These are phyloP conservation scores for Tubosaeta sp. DNA, from an alignment of 768 basidiomycete genomes.

Conservation along the genomic window DNA sequence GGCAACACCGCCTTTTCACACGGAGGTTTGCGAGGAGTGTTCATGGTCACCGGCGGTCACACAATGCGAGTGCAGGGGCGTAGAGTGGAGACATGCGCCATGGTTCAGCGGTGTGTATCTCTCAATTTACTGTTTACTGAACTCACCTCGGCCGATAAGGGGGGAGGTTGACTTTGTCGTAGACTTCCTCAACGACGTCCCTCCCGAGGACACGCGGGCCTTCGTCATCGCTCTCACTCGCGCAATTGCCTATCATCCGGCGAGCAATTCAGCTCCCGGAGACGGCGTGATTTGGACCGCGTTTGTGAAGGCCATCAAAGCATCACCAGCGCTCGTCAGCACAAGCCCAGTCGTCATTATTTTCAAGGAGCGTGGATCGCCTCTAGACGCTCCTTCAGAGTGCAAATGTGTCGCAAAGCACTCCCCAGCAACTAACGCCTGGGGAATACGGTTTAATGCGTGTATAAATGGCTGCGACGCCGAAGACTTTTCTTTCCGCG, in stretches of 20 bases:
- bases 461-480: background rate
- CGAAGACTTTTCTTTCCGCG: background rate
- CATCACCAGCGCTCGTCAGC: background rate
- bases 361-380: background rate
- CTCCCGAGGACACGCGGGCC: background rate
- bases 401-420: background rate
- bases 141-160: background rate
- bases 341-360: background rate
- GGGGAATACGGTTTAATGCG: background rate
- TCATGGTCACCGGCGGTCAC: background rate
- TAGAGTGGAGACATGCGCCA: background rate
- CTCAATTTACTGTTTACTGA: background rate
- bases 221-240: background rate
- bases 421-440: background rate
- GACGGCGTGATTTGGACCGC: background rate
- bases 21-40: background rate
- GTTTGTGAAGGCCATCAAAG: background rate
- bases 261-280: too few relatives aligned
- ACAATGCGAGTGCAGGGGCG: background rate
- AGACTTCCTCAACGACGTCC: background rate
- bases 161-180: background rate
- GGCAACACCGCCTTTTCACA: too few relatives aligned
- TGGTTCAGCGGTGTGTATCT: background rate
- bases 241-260: background rate
- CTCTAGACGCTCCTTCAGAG: background rate